These are phyloP conservation scores for Amanita polypyramis DNA, from an alignment of 768 basidiomycete species.

Conservation along the genomic window DNA sequence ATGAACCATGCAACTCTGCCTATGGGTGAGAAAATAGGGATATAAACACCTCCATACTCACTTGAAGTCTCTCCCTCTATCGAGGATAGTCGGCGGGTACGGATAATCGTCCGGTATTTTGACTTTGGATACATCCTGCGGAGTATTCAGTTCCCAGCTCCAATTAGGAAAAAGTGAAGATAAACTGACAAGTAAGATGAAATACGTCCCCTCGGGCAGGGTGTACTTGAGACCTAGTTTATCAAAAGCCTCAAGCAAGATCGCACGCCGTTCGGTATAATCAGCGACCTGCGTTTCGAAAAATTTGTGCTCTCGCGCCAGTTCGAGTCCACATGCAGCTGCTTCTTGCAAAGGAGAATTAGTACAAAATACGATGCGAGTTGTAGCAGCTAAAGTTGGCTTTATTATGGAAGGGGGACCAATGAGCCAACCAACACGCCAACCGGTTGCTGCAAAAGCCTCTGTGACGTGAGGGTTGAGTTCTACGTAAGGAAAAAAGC, in stretches of 20 bases:
- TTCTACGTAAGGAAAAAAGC: background rate
- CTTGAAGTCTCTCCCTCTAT: slow-evolving; percentile 84
- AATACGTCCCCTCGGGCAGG: slow-evolving; percentile 85
- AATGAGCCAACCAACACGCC: slow-evolving; percentile 96
- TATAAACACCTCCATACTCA: slow-evolving; percentile 16
- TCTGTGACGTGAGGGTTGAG: slow-evolving; percentile 34
- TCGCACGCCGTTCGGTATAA: slow-evolving; percentile 68
- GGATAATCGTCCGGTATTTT: slow-evolving; percentile 78
- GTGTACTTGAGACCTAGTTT: slow-evolving; percentile 76
- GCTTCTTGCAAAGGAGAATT: slow-evolving; percentile 96
- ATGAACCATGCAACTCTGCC: slow-evolving; percentile 91
- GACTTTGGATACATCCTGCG: slow-evolving; percentile 65
- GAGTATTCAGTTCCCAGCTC: slow-evolving; percentile 1
- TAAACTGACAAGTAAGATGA: slow-evolving; percentile 64
- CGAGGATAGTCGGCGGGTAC: slow-evolving; percentile 66
- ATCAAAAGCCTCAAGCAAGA: slow-evolving; percentile 78
- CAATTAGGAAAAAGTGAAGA: background rate
- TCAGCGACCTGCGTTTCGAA: slow-evolving; percentile 68
- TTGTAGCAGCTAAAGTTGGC: slow-evolving; percentile 83
- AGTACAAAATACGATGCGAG: slow-evolving; percentile 91
- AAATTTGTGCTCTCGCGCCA: slow-evolving; percentile 60
- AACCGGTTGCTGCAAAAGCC: slow-evolving; percentile 94
- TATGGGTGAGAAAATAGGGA: slow-evolving; percentile 9
- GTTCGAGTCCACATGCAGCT: slow-evolving; percentile 79
- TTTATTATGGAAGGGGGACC: slow-evolving; percentile 74